Evolutionary conservation across 2,329 filamentous ascomycete genomes (phyloP).

Genomic region (Clarireedia paspali): DNA sequence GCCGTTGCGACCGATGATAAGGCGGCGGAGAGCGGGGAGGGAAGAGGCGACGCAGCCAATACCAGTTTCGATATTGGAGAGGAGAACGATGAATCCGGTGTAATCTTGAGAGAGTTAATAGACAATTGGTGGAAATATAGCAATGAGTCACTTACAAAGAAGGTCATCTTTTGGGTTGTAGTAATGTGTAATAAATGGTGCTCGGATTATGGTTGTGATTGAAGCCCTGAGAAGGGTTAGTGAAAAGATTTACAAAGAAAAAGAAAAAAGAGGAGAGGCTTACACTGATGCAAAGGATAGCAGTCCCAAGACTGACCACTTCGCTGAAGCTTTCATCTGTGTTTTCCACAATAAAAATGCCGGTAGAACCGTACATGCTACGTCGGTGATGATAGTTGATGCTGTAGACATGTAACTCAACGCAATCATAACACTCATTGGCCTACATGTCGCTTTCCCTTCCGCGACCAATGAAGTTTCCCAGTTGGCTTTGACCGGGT

Average conservation of each 20-base stretch:
- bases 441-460: slow-evolving; percentile 13
- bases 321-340: slow-evolving; percentile 23
- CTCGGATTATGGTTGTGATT: slow-evolving; percentile 4
- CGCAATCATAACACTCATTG: slow-evolving; percentile 17
- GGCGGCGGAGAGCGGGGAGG: slow-evolving; percentile 4
- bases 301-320: slow-evolving; percentile 15
- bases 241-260: not conserved
- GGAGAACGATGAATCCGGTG: slow-evolving; percentile 3
- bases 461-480: slow-evolving; percentile 2
- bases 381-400: slow-evolving; percentile 29
- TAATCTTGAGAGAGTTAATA: not conserved
- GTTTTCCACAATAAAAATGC: slow-evolving; percentile 29
- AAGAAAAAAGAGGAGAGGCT: not conserved
- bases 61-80: slow-evolving; percentile 8
- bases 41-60: slow-evolving; percentile 5
- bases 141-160: slow-evolving; percentile 20
- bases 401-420: slow-evolving; percentile 27
- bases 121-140: too few relatives aligned
- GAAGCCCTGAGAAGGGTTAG: not conserved
- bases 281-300: slow-evolving; percentile 16
- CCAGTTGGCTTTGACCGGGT: slow-evolving; percentile 19
- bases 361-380: slow-evolving; percentile 28
- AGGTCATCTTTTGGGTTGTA: slow-evolving; percentile 9
- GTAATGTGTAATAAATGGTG: not conserved
- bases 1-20: not conserved